Evolutionary conservation across 192 early-diverging fungal genomes (phyloP).

Genomic region (Obelidium mucronatum): DNA sequence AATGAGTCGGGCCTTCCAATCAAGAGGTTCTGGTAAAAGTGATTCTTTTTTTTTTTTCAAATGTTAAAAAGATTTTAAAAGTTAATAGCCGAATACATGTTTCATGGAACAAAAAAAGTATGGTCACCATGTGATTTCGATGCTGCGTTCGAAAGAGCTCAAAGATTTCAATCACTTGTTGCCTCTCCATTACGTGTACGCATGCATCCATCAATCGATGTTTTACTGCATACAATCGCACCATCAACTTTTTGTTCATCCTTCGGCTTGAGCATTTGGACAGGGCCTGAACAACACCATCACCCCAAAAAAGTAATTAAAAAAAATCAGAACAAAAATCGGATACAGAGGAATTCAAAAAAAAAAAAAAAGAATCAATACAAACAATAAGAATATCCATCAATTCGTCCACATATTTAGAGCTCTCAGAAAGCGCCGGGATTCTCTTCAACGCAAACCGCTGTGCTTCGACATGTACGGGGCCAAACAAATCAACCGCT

Average conservation of each 20-base stretch:
- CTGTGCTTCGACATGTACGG: conserved; percentile 3
- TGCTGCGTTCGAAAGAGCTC: conserved; percentile 7
- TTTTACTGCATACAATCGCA: conserved; percentile 1
- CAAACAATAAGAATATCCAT: conserved; percentile 20
- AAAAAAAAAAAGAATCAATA: background rate
- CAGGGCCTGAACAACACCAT: background rate
- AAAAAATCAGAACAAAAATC: no score
- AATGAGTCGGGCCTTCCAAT: background rate
- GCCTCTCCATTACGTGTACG: background rate
- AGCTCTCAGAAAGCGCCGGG: background rate
- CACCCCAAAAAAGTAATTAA: conserved; percentile 12
- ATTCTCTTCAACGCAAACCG: conserved; percentile 1
- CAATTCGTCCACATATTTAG: conserved; percentile 18
- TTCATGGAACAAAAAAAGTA: background rate
- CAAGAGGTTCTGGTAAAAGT: conserved; percentile 1
- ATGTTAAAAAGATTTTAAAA: background rate
- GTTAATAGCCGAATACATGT: background rate
- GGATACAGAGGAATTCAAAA: no score
- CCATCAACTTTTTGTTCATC: conserved; percentile 1
- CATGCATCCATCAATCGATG: conserved; percentile 4
- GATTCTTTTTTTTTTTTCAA: conserved; percentile 6
- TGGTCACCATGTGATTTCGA: conserved; percentile 7
- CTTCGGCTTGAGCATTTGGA: conserved; percentile 11
- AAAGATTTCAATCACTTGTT: background rate
- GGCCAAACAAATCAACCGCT: conserved; percentile 13